Base-by-base conservation (phyloP, 257 asterid genomes). In the Thymus quinquecostatus region DNA sequence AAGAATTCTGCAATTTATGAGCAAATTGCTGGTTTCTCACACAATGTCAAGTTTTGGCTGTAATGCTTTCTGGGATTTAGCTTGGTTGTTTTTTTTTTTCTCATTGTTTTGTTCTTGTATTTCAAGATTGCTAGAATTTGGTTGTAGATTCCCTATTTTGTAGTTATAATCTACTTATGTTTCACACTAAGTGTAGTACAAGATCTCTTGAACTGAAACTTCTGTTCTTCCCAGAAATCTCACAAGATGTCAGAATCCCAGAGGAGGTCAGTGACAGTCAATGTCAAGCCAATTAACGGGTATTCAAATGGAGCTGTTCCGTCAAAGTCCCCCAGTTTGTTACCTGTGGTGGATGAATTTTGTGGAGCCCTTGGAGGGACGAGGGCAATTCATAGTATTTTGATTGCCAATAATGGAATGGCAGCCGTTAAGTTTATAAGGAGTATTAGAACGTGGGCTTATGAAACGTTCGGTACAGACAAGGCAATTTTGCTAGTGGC, bases 361-460 rank as follows among this genome's bases (percentile, higher is more conserved):
- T 95, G 98, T 78, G 60, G 36, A 47, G 81, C 96, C 66, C 96
- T 95, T 60, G 95, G 96, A 1, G 99, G 99, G 62, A 85, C 83
- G 79, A 82, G 83, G 59, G 87, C 97, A 21, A 87, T 95, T 71
- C 96, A 86, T 79, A 95, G 99, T 78, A 92, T 95, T 62, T 88
- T 95, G 82, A 86, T 95, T 61, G 96, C 99, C 66, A 95, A 95
- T 86, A 95, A 95, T 77, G 99, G 99, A 75, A 95, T 95, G 99
- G 99, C 99, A 61, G 98, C 99, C 30, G 99, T 95, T 55, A 95
- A 95, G 82, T 95, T 95, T 85, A 95, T 95, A 49, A 91, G 98
- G 57, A 95, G 99, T 71, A 71, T 92, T 78, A 83, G 99, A 73
- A 84, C 98, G n/a, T 95, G 99, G 99, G 95, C 99, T 41, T 89